Percentiles rank a stretch among this genome's conserved stretches.
Evolutionary conservation across 2,329 filamentous ascomycete species (phyloP).

Genomic region (Neofusicoccum sp.): DNA sequence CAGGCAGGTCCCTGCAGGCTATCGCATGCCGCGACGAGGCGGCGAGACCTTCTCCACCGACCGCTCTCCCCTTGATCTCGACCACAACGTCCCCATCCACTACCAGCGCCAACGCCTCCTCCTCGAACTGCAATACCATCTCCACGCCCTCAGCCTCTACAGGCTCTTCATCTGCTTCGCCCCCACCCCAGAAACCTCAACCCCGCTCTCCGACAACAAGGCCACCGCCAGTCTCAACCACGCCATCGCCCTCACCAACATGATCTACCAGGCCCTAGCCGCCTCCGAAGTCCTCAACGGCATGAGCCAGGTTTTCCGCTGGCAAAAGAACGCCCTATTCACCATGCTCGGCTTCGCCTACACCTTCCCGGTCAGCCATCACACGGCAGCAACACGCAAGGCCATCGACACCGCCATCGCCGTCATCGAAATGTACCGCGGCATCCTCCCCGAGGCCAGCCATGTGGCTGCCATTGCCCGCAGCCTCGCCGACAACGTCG

Average conservation of each 20-base stretch:
- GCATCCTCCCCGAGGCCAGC: neutral
- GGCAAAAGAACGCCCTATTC: slow-evolving; percentile 49
- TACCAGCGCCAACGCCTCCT: slow-evolving; percentile 25
- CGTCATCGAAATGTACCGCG: slow-evolving; percentile 36
- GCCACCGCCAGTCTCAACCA: slow-evolving; percentile 28
- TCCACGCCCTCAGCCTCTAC: slow-evolving; percentile 28
- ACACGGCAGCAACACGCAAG: slow-evolving; percentile 34
- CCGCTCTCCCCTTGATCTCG: slow-evolving; percentile 23
- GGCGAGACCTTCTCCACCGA: slow-evolving; percentile 28
- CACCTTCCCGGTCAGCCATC: slow-evolving; percentile 38
- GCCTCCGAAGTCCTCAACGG: slow-evolving; percentile 30
- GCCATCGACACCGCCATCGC: slow-evolving; percentile 39
- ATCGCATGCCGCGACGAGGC: slow-evolving; percentile 30
- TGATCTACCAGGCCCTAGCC: slow-evolving; percentile 27
- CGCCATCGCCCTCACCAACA: slow-evolving; percentile 28
- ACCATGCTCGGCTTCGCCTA: slow-evolving; percentile 47
- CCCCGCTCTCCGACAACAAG: slow-evolving; percentile 22
- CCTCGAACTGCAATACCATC: slow-evolving; percentile 33
- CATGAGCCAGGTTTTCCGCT: slow-evolving; percentile 46
- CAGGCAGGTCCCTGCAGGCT: slow-evolving; percentile 39
- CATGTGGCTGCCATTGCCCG: neutral
- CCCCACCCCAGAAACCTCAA: neutral
- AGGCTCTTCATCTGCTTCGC: slow-evolving; percentile 32
- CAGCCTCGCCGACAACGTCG: neutral
- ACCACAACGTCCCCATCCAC: slow-evolving; percentile 16